Conservation (phyloP, 345 rosid species). For the Rhizophora mangle region DNA sequence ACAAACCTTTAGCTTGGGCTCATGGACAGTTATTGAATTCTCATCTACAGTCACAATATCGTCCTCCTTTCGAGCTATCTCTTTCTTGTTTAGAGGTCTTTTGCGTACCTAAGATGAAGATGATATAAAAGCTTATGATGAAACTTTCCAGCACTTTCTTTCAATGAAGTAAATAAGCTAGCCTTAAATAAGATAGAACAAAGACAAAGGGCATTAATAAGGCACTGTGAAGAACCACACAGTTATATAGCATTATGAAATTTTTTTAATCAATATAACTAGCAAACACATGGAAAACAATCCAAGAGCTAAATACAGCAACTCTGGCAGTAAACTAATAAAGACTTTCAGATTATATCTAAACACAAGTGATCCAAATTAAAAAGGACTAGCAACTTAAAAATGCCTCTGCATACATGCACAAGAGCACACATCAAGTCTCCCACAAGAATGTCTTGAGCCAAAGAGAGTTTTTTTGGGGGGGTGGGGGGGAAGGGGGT, state of each 20-base stretch:
- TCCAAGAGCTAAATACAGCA: background rate
- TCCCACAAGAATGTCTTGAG: no score
- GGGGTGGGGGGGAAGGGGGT: no score
- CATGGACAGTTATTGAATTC: slow-evolving; percentile 76
- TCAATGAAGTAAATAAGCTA: background rate
- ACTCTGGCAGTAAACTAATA: background rate
- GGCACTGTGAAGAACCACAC: background rate
- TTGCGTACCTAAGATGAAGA: slow-evolving; percentile 67
- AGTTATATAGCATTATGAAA: background rate
- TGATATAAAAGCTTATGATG: slow-evolving; percentile 7
- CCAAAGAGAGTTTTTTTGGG: no score
- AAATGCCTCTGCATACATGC: no score
- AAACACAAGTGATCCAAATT: no score
- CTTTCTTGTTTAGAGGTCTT: slow-evolving; percentile 93
- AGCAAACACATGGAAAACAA: background rate
- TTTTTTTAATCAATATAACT: background rate
- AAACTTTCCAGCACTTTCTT: background rate
- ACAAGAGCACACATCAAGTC: no score
- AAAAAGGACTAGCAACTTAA: no score
- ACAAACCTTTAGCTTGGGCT: slow-evolving; percentile 92
- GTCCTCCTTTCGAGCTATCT: slow-evolving; percentile 81
- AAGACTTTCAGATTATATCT: background rate
- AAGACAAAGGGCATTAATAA: background rate
- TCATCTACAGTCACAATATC: slow-evolving; percentile 76
- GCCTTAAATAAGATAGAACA: background rate